phyloP scores from a whole-genome alignment of 1,284 basidiomycete genomes.

The Dichomitus squalens region DNA sequence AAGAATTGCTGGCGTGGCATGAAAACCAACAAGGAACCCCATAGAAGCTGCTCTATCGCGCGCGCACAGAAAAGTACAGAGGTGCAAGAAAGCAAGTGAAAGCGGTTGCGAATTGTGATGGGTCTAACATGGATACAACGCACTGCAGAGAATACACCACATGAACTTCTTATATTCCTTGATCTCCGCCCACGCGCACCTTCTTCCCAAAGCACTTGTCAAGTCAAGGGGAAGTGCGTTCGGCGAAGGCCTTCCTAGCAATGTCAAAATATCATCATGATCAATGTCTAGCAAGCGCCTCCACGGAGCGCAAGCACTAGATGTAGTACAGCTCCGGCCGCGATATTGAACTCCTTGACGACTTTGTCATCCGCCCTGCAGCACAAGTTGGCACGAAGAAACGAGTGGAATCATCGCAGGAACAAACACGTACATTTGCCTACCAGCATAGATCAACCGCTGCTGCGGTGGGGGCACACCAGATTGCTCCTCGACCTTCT shows the following conservation, averaged over 20 bases:
- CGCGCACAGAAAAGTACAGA: not conserved
- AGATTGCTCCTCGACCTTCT: constrained; percentile 98
- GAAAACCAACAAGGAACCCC: not conserved
- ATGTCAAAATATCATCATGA: not conserved
- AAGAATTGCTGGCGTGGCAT: too few species aligned
- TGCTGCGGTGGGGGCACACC: constrained; percentile 98
- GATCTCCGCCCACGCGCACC: not conserved
- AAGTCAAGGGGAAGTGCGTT: not conserved
- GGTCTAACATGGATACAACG: constrained; percentile 21
- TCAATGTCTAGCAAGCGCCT: constrained; percentile 44
- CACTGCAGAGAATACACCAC: constrained; percentile 15
- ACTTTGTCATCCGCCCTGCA: constrained; percentile 84
- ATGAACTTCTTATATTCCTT: constrained; percentile 7
- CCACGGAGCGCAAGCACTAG: constrained; percentile 92
- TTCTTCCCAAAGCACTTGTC: not conserved
- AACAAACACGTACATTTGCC: constrained; percentile 82
- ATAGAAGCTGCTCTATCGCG: too few species aligned
- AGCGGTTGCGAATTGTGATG: constrained; percentile 7
- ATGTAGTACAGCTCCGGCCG: constrained; percentile 86
- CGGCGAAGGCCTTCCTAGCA: not conserved
- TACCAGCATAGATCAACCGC: constrained; percentile 91
- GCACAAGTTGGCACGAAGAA: constrained; percentile 1
- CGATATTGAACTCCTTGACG: constrained; percentile 81
- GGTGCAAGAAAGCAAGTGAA: constrained; percentile 14
- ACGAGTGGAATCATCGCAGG: not conserved